These are phyloP conservation scores for Penicillium simplicissimum DNA, from an alignment of 495 filamentous ascomycete species.

Conservation along the genomic window DNA sequence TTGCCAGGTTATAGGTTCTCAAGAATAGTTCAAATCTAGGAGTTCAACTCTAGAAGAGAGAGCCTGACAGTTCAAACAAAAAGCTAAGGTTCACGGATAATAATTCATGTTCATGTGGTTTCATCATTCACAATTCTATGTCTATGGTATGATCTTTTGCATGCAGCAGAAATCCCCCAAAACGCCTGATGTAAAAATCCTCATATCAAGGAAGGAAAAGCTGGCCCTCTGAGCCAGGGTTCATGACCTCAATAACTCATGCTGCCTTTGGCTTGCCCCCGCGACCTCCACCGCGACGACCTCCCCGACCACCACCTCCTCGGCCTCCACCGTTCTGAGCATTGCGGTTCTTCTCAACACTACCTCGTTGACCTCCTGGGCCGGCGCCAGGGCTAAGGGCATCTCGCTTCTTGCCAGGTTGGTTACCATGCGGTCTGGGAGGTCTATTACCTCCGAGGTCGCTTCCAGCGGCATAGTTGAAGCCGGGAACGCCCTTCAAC, in stretches of 20 bases:
- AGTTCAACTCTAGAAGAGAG: too few relatives aligned
- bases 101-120: neutral
- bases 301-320: slow-evolving; percentile 15
- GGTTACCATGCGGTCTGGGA: slow-evolving; percentile 19
- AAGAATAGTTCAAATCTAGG: too few relatives aligned
- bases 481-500: slow-evolving; percentile 48
- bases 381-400: slow-evolving; percentile 36
- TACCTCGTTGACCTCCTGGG: slow-evolving; percentile 21
- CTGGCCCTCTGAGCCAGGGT: neutral
- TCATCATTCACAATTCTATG: neutral
- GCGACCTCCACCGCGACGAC: slow-evolving; percentile 9
- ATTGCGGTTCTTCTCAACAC: slow-evolving; percentile 30
- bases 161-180: neutral
- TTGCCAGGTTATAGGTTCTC: too few relatives aligned
- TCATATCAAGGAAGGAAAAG: neutral
- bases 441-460: slow-evolving; percentile 17
- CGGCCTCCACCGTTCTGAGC: slow-evolving; percentile 23
- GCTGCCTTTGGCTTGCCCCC: slow-evolving; percentile 1
- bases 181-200: neutral
- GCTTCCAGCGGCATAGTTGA: slow-evolving; percentile 36
- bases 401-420: slow-evolving; percentile 29
- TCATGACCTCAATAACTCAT: slow-evolving; percentile 1
- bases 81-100: neutral
- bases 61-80: neutral
- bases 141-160: neutral